Percentiles rank a stretch among this genome's conserved stretches.
phyloP scores from a whole-genome alignment of 108 stramenopile species.

The Epipyxis sp. region DNA sequence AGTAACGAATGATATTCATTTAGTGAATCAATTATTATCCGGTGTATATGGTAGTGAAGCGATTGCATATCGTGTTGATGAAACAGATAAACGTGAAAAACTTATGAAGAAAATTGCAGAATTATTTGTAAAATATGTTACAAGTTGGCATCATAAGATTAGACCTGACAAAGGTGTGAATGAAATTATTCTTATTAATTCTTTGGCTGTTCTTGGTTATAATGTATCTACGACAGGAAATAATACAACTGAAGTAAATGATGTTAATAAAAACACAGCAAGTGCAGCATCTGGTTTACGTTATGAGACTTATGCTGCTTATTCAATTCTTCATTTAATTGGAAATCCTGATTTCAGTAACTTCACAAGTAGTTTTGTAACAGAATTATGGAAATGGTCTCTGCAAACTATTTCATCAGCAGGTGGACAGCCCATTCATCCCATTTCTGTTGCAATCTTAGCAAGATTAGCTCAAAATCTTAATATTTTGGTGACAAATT shows the following conservation, averaged over 20 bases:
- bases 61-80: background rate
- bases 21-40: background rate
- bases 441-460: background rate
- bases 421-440: slow-evolving; percentile 23
- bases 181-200: background rate
- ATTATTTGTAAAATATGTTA: background rate
- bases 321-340: slow-evolving; percentile 16
- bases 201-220: background rate
- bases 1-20: background rate
- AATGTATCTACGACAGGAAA: background rate
- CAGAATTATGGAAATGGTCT: background rate
- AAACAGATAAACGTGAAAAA: slow-evolving; percentile 22
- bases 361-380: too few relatives aligned
- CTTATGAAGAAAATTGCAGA: background rate
- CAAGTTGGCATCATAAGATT: background rate
- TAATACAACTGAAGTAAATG: background rate
- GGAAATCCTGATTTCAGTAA: background rate
- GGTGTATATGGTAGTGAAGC: background rate
- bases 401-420: background rate
- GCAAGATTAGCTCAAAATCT: background rate
- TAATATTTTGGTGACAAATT: background rate
- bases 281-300: background rate
- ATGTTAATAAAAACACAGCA: background rate
- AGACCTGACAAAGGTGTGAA: background rate
- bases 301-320: background rate